Conservation (phyloP, 2,329 filamentous ascomycete species). For the Trichoderma breve region DNA sequence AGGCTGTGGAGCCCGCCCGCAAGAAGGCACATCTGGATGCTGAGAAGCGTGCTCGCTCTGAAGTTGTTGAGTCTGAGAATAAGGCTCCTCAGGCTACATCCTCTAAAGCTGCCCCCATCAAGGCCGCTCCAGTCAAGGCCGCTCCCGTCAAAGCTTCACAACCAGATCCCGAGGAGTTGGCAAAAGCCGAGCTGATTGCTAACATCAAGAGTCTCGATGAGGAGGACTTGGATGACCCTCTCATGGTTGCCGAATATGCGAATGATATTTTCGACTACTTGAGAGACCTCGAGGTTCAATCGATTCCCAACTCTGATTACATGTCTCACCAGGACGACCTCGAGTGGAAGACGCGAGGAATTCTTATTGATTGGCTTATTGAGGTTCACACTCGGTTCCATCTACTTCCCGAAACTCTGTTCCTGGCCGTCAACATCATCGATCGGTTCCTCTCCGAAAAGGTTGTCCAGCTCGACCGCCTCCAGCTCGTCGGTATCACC, state of each 20-base stretch:
- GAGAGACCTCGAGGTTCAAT: conserved; percentile 75
- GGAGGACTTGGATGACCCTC: conserved; percentile 87
- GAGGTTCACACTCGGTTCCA: conserved; percentile 98
- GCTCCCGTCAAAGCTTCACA: conserved; percentile 1
- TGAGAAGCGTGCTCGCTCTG: conserved; percentile 43
- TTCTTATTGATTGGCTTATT: conserved; percentile 96
- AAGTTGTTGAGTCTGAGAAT: conserved; percentile 33
- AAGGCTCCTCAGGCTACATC: conserved; percentile 1
- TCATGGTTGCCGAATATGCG: conserved; percentile 98
- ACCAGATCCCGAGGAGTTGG: conserved; percentile 31
- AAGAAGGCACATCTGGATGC: conserved; percentile 61
- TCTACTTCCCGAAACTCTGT: conserved; percentile 91
- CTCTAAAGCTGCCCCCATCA: background rate
- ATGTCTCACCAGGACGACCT: conserved; percentile 93
- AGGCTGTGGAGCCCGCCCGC: conserved; percentile 65
- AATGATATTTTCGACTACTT: conserved; percentile 97
- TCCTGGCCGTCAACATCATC: conserved; percentile 96
- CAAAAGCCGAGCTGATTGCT: conserved; percentile 24
- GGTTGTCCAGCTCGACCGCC: conserved; percentile 90
- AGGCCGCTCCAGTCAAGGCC: conserved; percentile 28
- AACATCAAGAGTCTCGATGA: conserved; percentile 64
- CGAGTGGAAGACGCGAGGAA: conserved; percentile 98
- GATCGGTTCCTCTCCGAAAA: conserved; percentile 96
- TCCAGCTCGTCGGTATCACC: conserved; percentile 94
- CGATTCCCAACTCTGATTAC: conserved; percentile 85